Evolutionary conservation across 2,329 filamentous ascomycete species (phyloP).

Genomic region (Aspergillus thermomutatus): DNA sequence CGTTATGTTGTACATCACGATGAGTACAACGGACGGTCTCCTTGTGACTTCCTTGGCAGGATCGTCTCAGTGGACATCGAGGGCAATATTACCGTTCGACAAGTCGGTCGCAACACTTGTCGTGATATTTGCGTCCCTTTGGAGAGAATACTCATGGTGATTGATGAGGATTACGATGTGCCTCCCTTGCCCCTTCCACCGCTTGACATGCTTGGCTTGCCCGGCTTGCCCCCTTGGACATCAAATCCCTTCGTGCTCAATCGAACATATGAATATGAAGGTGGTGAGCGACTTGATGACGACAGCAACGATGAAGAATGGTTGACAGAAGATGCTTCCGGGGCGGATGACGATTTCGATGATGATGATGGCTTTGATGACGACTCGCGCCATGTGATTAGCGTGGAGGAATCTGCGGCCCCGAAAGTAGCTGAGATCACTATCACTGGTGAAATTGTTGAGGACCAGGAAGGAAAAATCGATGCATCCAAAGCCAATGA

Average conservation of each 20-base stretch:
- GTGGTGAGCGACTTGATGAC: slow-evolving; percentile 40
- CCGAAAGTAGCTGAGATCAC: slow-evolving; percentile 9
- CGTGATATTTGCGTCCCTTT: slow-evolving; percentile 49
- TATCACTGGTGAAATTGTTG: slow-evolving; percentile 6
- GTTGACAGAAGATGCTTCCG: slow-evolving; percentile 36
- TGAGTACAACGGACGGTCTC: slow-evolving; percentile 4
- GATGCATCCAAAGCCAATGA: not conserved
- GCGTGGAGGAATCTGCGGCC: not conserved
- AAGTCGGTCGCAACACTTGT: slow-evolving; percentile 49
- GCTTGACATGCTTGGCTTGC: not conserved
- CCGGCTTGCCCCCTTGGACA: not conserved
- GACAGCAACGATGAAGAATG: slow-evolving; percentile 43
- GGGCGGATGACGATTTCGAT: slow-evolving; percentile 33
- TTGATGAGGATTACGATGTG: slow-evolving; percentile 26
- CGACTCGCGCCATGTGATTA: not conserved
- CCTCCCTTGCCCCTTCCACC: not conserved
- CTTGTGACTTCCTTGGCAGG: slow-evolving; percentile 54
- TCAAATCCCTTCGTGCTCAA: not conserved
- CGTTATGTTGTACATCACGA: slow-evolving; percentile 17
- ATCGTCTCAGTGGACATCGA: slow-evolving; percentile 53
- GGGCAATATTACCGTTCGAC: slow-evolving; percentile 52
- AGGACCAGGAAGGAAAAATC: not conserved
- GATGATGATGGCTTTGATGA: slow-evolving; percentile 11
- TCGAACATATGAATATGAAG: slow-evolving; percentile 26
- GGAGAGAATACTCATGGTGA: slow-evolving; percentile 49